Conservation (phyloP, 2,329 filamentous ascomycete genomes). For the Stenocarpella maydis region DNA sequence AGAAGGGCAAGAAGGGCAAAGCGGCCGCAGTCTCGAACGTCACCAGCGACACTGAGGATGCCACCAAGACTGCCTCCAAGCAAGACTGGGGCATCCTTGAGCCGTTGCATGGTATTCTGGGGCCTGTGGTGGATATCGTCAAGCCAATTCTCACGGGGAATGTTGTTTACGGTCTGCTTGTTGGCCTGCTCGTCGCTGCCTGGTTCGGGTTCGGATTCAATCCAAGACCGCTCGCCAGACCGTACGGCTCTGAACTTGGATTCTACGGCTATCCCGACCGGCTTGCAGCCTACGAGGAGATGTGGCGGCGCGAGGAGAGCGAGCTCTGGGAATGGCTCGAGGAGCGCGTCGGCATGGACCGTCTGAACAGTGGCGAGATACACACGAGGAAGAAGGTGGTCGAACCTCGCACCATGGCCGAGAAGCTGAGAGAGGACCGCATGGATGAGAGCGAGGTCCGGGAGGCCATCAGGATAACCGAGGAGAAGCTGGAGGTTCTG, state of each 20-base stretch:
- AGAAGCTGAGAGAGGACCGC: slow-evolving; percentile 63
- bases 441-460: slow-evolving; percentile 79
- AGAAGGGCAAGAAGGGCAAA: slow-evolving; percentile 65
- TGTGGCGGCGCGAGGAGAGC: slow-evolving; percentile 88
- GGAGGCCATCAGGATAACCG: slow-evolving; percentile 84
- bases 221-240: slow-evolving; percentile 47
- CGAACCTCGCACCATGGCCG: slow-evolving; percentile 65
- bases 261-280: slow-evolving; percentile 67
- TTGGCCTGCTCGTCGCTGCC: slow-evolving; percentile 75
- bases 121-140: slow-evolving; percentile 74
- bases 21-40: slow-evolving; percentile 55
- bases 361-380: slow-evolving; percentile 51
- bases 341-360: slow-evolving; percentile 80
- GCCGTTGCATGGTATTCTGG: slow-evolving; percentile 73
- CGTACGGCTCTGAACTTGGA: slow-evolving; percentile 50
- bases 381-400: slow-evolving; percentile 57
- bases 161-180: slow-evolving; percentile 77
- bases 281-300: slow-evolving; percentile 86
- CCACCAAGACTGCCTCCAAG: slow-evolving; percentile 52
- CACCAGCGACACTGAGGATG: slow-evolving; percentile 49
- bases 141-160: slow-evolving; percentile 78
- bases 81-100: slow-evolving; percentile 82
- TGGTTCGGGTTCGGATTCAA: slow-evolving; percentile 73
- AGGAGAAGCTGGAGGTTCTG: slow-evolving; percentile 81
- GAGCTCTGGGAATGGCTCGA: slow-evolving; percentile 95